These are phyloP conservation scores for Sordariomycetes sp. DNA, from an alignment of 2,329 filamentous ascomycete species.

Conservation along the genomic window DNA sequence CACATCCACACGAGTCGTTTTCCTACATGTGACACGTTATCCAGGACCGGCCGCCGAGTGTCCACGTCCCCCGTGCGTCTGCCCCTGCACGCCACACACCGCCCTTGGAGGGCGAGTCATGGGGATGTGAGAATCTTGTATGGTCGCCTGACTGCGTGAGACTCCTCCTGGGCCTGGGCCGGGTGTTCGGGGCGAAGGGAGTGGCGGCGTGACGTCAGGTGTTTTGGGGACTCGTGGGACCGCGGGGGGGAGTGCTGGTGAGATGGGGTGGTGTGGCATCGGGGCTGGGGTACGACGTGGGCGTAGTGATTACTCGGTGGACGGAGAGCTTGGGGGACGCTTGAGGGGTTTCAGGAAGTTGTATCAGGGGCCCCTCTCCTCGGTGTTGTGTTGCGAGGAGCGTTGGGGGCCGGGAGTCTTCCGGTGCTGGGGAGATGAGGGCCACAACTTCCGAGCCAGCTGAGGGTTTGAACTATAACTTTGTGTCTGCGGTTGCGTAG, in stretches of 20 bases:
- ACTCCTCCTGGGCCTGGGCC: not conserved
- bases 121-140: no score
- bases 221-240: not conserved
- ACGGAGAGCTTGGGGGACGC: not conserved
- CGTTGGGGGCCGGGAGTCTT: no score
- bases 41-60: not conserved
- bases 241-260: not conserved
- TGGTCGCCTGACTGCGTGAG: not conserved
- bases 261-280: not conserved
- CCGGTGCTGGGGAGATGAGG: no score
- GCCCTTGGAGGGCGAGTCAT: no score
- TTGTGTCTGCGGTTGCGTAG: no score
- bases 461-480: no score
- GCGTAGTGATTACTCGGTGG: not conserved
- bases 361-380: no score
- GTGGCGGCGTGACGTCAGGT: not conserved
- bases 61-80: no score
- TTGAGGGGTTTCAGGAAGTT: no score
- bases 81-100: no score
- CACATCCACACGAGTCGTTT: not conserved
- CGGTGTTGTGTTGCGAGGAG: no score
- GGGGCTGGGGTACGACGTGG: not conserved
- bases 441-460: no score
- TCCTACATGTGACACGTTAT: not conserved
- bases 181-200: not conserved